Percentiles rank a stretch among this genome's conserved stretches.
Conservation (phyloP, 495 filamentous ascomycete genomes). For the Penicillium robsamsonii region DNA sequence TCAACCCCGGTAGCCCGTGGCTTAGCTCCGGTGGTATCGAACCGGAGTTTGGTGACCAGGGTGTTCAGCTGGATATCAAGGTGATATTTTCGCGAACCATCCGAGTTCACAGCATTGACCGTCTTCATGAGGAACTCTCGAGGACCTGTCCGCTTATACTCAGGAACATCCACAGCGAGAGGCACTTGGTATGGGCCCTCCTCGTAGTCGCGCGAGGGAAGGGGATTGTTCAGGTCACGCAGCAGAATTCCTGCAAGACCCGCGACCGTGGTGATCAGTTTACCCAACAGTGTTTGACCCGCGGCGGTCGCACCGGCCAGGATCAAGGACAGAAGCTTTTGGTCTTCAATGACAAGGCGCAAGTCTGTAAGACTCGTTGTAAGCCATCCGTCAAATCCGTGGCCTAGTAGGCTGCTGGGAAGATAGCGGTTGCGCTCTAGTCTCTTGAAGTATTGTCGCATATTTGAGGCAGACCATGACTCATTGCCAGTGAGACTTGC, state of each 20-base stretch:
- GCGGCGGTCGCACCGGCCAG: slow-evolving; percentile 49
- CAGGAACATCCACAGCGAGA: slow-evolving; percentile 41
- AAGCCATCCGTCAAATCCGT: slow-evolving; percentile 59
- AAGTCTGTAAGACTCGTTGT: slow-evolving; percentile 49
- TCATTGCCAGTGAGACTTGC: slow-evolving; percentile 39
- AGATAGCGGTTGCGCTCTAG: slow-evolving; percentile 57
- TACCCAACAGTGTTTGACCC: slow-evolving; percentile 35
- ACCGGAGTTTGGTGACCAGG: slow-evolving; percentile 59
- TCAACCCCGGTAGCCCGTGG: slow-evolving; percentile 63
- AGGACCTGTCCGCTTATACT: slow-evolving; percentile 48
- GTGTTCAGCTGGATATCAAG: slow-evolving; percentile 59
- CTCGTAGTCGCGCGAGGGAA: slow-evolving; percentile 33
- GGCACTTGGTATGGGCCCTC: slow-evolving; percentile 51
- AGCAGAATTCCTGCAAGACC: slow-evolving; percentile 44
- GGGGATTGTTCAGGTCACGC: slow-evolving; percentile 52
- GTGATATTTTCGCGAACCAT: slow-evolving; percentile 55
- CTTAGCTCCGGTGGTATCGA: slow-evolving; percentile 42
- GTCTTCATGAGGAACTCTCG: slow-evolving; percentile 54
- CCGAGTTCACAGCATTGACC: slow-evolving; percentile 45
- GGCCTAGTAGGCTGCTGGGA: slow-evolving; percentile 41
- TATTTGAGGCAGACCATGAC: slow-evolving; percentile 38
- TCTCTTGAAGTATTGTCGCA: slow-evolving; percentile 39
- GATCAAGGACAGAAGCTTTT: slow-evolving; percentile 50
- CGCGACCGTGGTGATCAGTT: slow-evolving; percentile 37
- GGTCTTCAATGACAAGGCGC: slow-evolving; percentile 47